Evolutionary conservation across 768 basidiomycete species (phyloP), one percentile per base, ranked within the genome.

Genomic region (Coprinellus micaceus): DNA sequence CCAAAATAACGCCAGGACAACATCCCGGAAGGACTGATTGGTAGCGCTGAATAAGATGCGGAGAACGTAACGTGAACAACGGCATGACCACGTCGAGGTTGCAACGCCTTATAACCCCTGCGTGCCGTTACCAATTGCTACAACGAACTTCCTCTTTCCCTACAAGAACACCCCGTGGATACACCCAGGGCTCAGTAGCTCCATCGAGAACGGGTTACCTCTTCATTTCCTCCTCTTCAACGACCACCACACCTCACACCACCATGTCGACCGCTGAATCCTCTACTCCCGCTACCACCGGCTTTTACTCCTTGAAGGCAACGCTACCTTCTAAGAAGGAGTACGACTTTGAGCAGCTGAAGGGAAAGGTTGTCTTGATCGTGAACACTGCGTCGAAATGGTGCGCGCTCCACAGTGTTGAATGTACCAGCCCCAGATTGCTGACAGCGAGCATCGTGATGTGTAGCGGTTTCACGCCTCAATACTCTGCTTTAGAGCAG

Each of bases 301-400:
- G 73, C 12, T 91, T 91, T 71, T 82, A 91, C 69, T 78, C 79
- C 47, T 77, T 91, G 63, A 86, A 87, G 64, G 83, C 86, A 19
- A 82, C 83, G 37, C 71, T 80, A 26, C 86, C 88, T 1, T 73
- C 73, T 36, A 79, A 75, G 26, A 73, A 83, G 59, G 66, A 69
- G 9, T 88, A 77, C 56, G 79, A 84, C 58, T 91, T 92, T 61
- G 76, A 79, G 6, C 74, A 89, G 54, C 71, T 92, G 60, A 85
- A 85, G 66, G 90, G 87, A 40, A 91, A 89, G 69, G 82, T 85
- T 17, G 87, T 90, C 37, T 77, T 92, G 39, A 75, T 93, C 56
- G 89, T 91, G 52, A 93, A 92, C 64, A 79, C 81, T 52, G 90
- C 89, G 25, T 89, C 88, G 12, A 73, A 82, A 63, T 92, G 90